Base-by-base conservation (phyloP, 108 stramenopile genomes). In the Schizochytrium sp. region DNA sequence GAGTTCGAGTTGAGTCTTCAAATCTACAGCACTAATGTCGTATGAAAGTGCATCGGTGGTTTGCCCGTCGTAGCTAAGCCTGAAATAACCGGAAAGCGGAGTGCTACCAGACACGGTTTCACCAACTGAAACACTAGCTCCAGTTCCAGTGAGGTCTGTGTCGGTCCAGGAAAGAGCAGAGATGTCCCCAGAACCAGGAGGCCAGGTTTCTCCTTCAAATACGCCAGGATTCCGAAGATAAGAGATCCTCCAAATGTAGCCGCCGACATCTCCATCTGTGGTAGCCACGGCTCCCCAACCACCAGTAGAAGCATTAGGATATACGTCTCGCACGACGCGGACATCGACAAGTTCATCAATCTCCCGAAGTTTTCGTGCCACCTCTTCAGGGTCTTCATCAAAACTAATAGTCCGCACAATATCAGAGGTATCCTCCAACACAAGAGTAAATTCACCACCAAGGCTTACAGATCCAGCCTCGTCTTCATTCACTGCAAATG, bases 261-360 rank as follows among this genome's bases (percentile, higher is more conserved):
- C 96, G 46, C 96, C 96, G 19, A 53, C 45, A n/a, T 93, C 91
- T 41, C 92, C 95, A 46, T 92, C 92, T 2, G 38, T 45, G 12
- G 88, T 88, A 4, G 95, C 96, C 50, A 94, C 89, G 19, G 87
- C 69, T 47, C 96, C 96, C 96, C 96, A 97, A 40, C 96, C 96
- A 44, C 96, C 96, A 17, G 58, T 73, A 4, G 47, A 56, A 57
- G 90, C 90, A 58, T 72, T 73, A n/a, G 96, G 96, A 89, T 95
- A 96, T 56, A 94, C 91, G 28, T 91, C 88, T 61, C 94, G 92
- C 42, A 57, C 87, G 12, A 97, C 95, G 38, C 88, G 88, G 0
- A 96, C 94, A 46, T 90, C 90, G n/a, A 94, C 94, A 46, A 96
- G 89, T 15, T 94, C 94, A 83, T 61, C 91, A 93, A 97, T 94